phyloP scores from a whole-genome alignment of 2,329 filamentous ascomycete genomes.

The Epichloe sibirici region DNA sequence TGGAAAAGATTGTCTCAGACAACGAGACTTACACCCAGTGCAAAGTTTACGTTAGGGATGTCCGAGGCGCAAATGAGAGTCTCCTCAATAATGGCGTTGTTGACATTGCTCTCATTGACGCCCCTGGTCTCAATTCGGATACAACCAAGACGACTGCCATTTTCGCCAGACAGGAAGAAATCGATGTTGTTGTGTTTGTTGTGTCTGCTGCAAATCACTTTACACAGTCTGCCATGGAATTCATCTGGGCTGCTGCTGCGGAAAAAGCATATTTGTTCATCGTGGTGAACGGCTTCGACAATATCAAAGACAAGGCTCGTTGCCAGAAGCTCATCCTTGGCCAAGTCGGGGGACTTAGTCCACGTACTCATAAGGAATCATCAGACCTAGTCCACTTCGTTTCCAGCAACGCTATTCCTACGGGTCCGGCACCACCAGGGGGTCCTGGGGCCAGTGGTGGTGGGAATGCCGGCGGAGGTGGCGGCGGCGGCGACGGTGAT shows the following conservation, averaged over 20 bases:
- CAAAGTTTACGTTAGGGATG: slow-evolving; percentile 93
- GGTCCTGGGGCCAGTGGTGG: slow-evolving; percentile 42
- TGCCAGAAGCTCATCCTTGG: slow-evolving; percentile 90
- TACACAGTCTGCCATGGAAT: slow-evolving; percentile 93
- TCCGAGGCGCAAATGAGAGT: slow-evolving; percentile 79
- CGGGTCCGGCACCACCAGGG: slow-evolving; percentile 46
- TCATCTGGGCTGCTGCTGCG: slow-evolving; percentile 87
- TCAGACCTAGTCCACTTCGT: slow-evolving; percentile 94
- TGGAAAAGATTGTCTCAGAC: slow-evolving; percentile 84
- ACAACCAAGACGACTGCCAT: slow-evolving; percentile 95
- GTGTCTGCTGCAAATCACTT: slow-evolving; percentile 97
- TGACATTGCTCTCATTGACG: slow-evolving; percentile 94
- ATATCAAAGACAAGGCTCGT: slow-evolving; percentile 79
- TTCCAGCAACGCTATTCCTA: slow-evolving; percentile 88
- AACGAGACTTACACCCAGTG: slow-evolving; percentile 84
- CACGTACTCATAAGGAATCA: slow-evolving; percentile 83
- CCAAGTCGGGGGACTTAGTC: slow-evolving; percentile 78
- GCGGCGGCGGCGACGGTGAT: slow-evolving; percentile 42
- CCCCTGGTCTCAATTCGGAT: slow-evolving; percentile 88
- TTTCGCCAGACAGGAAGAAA: slow-evolving; percentile 94
- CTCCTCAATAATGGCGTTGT: slow-evolving; percentile 95
- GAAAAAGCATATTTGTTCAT: slow-evolving; percentile 99
- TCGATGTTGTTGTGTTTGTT: slow-evolving; percentile 96
- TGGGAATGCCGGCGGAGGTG: slow-evolving; percentile 35
- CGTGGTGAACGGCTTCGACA: slow-evolving; percentile 94